Evolutionary conservation across 2,329 filamentous ascomycete species (phyloP), one percentile per base, ranked within the genome.

Genomic region (Davidsoniella virescens): DNA sequence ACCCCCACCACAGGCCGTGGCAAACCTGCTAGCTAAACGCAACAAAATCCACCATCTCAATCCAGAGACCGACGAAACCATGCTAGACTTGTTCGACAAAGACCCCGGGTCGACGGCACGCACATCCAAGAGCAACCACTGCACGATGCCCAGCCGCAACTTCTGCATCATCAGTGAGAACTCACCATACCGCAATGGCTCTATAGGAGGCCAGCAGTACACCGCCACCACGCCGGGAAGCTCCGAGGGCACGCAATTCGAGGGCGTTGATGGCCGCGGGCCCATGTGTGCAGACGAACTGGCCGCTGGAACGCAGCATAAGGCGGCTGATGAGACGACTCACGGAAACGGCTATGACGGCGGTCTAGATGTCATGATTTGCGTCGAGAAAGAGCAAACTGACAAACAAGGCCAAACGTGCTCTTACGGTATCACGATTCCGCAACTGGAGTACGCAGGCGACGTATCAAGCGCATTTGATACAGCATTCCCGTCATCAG

Each of bases 91-190:
- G 58, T 98, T 98, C 64, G 76, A 87, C 54, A 82, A 84, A 59
- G 88, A 95, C 59, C 87, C 93, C 0, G 87, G 94, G 57, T 74
- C 64, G 61, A 76, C 63, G 60, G 84, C 47, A 73, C 94, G 88
- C 67, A 85, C 82, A 3, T 75, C 80, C 1, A 68, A 69, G 41
- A 82, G 74, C 60, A 95, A 95, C 64, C 75, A 85, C 55, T 84
- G 86, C 54, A 95, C 88, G 9, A 95, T 95, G 65, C 78, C 94
- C 2, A 88, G 87, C 56, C 79, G 92, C 20, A 98, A 98, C 63
- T 98, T 86, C 73, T 90, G 90, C 59, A 82, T 84, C 40, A 80
- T 98, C 54, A 83, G 85, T 16, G 85, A 94, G 63, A 95, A 94
- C 64, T 78, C 80, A n/a, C 85, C 75, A 44, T 70, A 71, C 58